phyloP scores from a whole-genome alignment of 2,329 filamentous ascomycete species.

The Nemania bipapillata region DNA sequence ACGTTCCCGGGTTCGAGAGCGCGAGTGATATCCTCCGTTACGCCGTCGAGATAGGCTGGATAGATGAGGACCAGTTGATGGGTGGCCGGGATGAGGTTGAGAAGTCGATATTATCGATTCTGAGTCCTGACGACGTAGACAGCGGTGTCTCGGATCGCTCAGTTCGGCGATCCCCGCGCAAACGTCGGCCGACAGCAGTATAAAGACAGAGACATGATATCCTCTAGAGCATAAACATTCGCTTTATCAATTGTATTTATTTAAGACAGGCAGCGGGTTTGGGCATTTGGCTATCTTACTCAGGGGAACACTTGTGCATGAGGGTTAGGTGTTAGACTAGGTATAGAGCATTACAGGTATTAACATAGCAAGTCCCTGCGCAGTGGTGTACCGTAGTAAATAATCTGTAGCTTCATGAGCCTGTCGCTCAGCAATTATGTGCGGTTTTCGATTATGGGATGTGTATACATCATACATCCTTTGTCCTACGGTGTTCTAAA shows the following conservation, averaged over 20 bases:
- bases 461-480: not conserved
- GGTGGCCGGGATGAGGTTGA: slow-evolving; percentile 51
- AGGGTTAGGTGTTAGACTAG: slow-evolving; percentile 1
- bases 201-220: slow-evolving; percentile 14
- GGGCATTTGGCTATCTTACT: slow-evolving; percentile 6
- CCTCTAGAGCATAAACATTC: slow-evolving; percentile 18
- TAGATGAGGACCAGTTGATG: slow-evolving; percentile 63
- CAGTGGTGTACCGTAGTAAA: not conserved
- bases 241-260: not conserved
- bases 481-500: not conserved
- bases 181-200: slow-evolving; percentile 28
- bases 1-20: slow-evolving; percentile 63
- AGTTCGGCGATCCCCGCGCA: slow-evolving; percentile 45
- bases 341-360: not conserved
- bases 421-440: not conserved
- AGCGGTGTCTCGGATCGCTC: slow-evolving; percentile 31
- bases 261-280: slow-evolving; percentile 25
- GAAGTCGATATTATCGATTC: slow-evolving; percentile 51
- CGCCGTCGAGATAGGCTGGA: slow-evolving; percentile 68
- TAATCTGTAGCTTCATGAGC: not conserved
- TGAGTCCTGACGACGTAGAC: slow-evolving; percentile 39
- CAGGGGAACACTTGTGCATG: slow-evolving; percentile 8
- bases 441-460: not conserved
- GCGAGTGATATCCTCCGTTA: slow-evolving; percentile 68
- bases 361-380: not conserved